Evolutionary conservation across 2,329 filamentous ascomycete species (phyloP).

Genomic region (Aureobasidium sp.): DNA sequence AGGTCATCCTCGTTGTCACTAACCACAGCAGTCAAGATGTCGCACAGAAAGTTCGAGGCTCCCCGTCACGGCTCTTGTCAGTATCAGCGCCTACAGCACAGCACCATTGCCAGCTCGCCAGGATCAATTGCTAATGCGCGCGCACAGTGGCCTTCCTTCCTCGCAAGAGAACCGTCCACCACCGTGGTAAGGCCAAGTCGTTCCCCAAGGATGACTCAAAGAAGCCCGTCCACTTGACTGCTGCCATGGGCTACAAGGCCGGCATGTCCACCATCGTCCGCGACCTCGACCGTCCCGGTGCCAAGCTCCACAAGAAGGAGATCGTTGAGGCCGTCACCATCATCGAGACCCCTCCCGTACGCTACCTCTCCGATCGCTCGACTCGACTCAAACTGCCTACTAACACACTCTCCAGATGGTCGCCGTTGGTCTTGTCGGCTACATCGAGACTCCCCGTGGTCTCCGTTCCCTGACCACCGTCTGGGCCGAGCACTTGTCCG

Average conservation of each 20-base stretch:
- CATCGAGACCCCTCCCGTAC: conserved; percentile 87
- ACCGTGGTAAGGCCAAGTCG: conserved; percentile 98
- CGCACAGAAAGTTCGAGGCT: conserved; percentile 69
- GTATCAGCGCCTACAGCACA: background rate
- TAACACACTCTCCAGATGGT: conserved; percentile 64
- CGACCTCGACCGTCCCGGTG: conserved; percentile 96
- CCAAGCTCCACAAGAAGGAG: conserved; percentile 99
- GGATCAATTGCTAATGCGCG: conserved; percentile 5
- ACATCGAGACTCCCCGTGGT: conserved; percentile 99
- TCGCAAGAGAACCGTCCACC: conserved; percentile 80
- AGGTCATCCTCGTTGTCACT: conserved; percentile 10
- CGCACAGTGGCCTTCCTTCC: conserved; percentile 39
- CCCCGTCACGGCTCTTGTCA: conserved; percentile 69
- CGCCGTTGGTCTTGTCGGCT: conserved; percentile 98
- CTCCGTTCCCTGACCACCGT: conserved; percentile 98
- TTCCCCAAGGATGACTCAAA: conserved; percentile 99
- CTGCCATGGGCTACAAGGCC: conserved; percentile 99
- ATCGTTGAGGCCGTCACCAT: conserved; percentile 81
- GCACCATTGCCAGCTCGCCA: background rate
- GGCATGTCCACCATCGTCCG: conserved; percentile 99
- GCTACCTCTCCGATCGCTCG: conserved; percentile 6
- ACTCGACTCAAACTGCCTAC: background rate
- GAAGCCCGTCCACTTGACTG: conserved; percentile 98
- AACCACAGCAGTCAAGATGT: conserved; percentile 30
- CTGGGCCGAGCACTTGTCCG: conserved; percentile 98